Percentiles rank a stretch among this genome's conserved stretches.
phyloP scores from a whole-genome alignment of 2,329 filamentous ascomycete species.

The Ceratocystis albifundus region DNA sequence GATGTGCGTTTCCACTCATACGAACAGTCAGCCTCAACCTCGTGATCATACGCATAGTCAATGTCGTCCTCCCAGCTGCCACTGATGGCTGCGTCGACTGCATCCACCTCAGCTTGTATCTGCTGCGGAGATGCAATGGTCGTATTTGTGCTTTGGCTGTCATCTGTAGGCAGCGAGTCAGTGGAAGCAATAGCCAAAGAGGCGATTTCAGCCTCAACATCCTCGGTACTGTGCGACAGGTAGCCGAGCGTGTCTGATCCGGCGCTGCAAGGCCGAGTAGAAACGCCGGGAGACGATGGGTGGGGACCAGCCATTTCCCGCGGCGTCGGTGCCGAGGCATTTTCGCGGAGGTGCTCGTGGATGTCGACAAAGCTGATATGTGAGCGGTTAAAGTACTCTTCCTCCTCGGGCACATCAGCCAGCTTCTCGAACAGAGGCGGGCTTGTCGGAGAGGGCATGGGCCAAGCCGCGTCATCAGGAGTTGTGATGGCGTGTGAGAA shows the following conservation, averaged over 20 bases:
- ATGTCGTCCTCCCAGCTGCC: conserved; percentile 56
- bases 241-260: conserved; percentile 43
- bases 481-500: conserved; percentile 35
- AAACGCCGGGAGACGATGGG: conserved; percentile 16
- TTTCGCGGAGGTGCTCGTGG: conserved; percentile 42
- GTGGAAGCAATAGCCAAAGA: background rate
- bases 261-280: conserved; percentile 35
- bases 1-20: conserved; percentile 54
- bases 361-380: conserved; percentile 39
- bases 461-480: conserved; percentile 36
- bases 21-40: conserved; percentile 54
- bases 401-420: conserved; percentile 52
- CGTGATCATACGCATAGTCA: conserved; percentile 60
- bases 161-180: background rate
- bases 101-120: background rate
- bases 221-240: conserved; percentile 10
- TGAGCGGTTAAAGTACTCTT: conserved; percentile 39
- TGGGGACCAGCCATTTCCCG: conserved; percentile 32
- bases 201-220: conserved; percentile 28
- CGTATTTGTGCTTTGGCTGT: background rate
- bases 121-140: background rate
- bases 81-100: background rate
- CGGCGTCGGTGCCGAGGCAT: conserved; percentile 43
- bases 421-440: conserved; percentile 35
- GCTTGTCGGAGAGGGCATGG: conserved; percentile 32